Conservation (phyloP, 371 early-diverging fungal species). For the Mucor mucedo region DNA sequence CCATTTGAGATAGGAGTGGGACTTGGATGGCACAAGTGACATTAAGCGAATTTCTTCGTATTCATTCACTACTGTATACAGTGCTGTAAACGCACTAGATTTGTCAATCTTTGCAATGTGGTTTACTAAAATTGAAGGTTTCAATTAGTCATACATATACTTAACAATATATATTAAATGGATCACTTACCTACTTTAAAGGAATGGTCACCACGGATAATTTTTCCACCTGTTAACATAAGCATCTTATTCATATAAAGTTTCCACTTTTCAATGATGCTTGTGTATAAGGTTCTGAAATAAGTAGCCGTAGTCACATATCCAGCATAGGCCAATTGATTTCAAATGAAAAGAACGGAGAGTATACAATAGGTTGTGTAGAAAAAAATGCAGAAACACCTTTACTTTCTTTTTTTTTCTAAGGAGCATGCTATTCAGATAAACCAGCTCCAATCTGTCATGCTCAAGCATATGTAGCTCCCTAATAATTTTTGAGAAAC, state of each 20-base stretch:
- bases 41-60: constrained; percentile 5
- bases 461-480: no score
- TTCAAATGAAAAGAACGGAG: no score
- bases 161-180: no score
- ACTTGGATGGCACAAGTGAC: neutral
- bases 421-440: no score
- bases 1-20: neutral
- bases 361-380: no score
- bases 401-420: no score
- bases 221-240: constrained; percentile 9
- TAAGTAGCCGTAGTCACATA: no score
- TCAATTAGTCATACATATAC: no score
- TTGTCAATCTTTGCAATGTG: constrained; percentile 9
- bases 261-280: constrained; percentile 1
- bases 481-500: no score
- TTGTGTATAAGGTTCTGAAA: constrained; percentile 6
- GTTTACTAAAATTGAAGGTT: neutral
- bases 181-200: neutral
- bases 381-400: no score
- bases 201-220: constrained; percentile 8
- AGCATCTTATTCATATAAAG: constrained; percentile 7
- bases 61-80: neutral
- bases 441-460: no score
- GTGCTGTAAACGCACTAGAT: neutral
- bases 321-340: no score